phyloP scores from a whole-genome alignment of 2,329 filamentous ascomycete species.

The Furcasterigmium sp. region DNA sequence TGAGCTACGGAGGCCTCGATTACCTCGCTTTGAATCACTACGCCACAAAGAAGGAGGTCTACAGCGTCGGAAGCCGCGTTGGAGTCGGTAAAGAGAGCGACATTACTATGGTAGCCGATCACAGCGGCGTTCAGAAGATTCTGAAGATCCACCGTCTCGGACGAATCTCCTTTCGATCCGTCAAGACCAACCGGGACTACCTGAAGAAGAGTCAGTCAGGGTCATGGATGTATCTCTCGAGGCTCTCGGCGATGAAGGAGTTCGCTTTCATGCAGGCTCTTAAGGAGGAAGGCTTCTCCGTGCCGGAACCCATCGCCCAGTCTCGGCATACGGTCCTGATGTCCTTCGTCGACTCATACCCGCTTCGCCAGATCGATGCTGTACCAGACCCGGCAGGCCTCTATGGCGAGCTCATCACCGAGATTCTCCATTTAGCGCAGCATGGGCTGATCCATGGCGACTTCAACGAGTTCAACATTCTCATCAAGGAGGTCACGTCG shows the following conservation, averaged over 20 bases:
- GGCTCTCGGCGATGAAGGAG: slow-evolving; percentile 89
- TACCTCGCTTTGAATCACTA: slow-evolving; percentile 94
- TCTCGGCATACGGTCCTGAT: slow-evolving; percentile 96
- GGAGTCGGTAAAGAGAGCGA: slow-evolving; percentile 98
- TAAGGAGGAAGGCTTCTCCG: slow-evolving; percentile 76
- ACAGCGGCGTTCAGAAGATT: slow-evolving; percentile 70
- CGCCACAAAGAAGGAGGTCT: slow-evolving; percentile 72
- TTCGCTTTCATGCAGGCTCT: slow-evolving; percentile 91
- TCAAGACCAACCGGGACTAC: slow-evolving; percentile 95
- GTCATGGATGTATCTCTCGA: slow-evolving; percentile 97
- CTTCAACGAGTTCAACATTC: slow-evolving; percentile 98
- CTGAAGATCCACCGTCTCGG: slow-evolving; percentile 95
- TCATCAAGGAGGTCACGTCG: slow-evolving; percentile 70
- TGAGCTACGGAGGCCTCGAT: slow-evolving; percentile 95
- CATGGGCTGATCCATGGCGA: slow-evolving; percentile 94
- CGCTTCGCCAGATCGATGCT: slow-evolving; percentile 78
- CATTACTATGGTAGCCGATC: slow-evolving; percentile 86
- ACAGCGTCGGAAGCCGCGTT: slow-evolving; percentile 90
- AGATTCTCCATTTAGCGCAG: slow-evolving; percentile 78
- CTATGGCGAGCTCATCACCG: slow-evolving; percentile 84
- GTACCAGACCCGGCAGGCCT: slow-evolving; percentile 80
- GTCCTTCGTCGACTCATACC: slow-evolving; percentile 87
- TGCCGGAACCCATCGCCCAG: slow-evolving; percentile 82
- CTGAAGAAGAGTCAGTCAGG: slow-evolving; percentile 72
- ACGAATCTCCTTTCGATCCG: slow-evolving; percentile 92